phyloP scores from a whole-genome alignment of 73 alveolate species.

The Symbiodinium pilosum region DNA sequence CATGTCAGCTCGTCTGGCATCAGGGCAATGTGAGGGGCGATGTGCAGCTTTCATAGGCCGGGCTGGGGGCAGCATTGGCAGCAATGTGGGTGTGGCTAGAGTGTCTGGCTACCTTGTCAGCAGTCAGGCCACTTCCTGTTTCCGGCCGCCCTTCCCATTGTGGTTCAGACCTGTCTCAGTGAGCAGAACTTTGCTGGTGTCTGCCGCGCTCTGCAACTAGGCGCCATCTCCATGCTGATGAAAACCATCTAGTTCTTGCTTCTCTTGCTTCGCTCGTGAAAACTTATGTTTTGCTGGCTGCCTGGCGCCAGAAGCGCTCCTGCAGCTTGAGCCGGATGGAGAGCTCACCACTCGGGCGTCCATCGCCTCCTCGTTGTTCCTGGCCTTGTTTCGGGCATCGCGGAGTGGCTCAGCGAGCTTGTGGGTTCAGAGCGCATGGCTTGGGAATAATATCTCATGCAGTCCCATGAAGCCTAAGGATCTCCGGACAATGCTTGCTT shows the following conservation, averaged over 20 bases:
- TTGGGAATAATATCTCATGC: background rate
- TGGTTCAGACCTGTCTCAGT: conserved; percentile 46
- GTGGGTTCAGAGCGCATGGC: background rate
- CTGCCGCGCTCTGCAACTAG: background rate
- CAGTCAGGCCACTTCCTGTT: conserved; percentile 30
- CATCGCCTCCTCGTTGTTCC: background rate
- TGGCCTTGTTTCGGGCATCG: background rate
- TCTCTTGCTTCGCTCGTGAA: no score
- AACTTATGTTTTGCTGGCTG: no score
- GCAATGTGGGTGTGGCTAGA: background rate
- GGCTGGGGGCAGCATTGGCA: background rate
- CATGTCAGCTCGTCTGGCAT: background rate
- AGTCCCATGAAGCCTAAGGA: background rate
- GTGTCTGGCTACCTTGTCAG: no score
- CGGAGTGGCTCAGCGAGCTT: background rate
- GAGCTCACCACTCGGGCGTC: background rate
- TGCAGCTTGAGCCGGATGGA: background rate
- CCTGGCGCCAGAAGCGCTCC: background rate
- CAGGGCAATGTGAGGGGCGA: background rate
- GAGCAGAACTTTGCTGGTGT: conserved; percentile 45
- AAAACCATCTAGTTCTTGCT: no score
- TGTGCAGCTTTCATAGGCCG: background rate
- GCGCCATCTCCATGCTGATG: background rate
- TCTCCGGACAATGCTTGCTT: background rate
- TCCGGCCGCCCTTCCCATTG: background rate